A percentile compares a stretch with the other conserved stretches of the same genome.
phyloP scores from a whole-genome alignment of 768 basidiomycete genomes.

The Russula brevipes region DNA sequence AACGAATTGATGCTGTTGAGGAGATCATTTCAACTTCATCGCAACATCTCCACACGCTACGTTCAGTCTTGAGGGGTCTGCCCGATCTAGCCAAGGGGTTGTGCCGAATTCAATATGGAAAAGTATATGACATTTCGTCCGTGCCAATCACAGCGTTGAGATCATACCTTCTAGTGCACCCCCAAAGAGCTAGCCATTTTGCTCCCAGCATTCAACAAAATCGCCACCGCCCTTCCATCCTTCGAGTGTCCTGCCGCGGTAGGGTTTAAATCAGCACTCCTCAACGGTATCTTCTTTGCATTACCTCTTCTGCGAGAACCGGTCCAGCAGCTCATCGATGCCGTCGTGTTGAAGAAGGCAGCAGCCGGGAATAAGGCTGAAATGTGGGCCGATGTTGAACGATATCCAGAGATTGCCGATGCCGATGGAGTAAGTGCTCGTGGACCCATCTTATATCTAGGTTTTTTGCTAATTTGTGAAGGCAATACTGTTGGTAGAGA shows the following conservation, averaged over 20 bases:
- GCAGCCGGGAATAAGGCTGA: constrained; percentile 58
- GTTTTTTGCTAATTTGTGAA: constrained; percentile 29
- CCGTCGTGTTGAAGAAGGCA: constrained; percentile 59
- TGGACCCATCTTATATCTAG: background rate
- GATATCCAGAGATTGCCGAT: constrained; percentile 53
- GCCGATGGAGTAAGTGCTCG: constrained; percentile 45
- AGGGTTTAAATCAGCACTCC: constrained; percentile 57
- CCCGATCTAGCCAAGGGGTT: constrained; percentile 87
- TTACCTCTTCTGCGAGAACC: constrained; percentile 61
- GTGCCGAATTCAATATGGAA: constrained; percentile 85
- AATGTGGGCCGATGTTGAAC: constrained; percentile 59
- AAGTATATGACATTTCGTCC: constrained; percentile 44
- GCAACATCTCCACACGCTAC: constrained; percentile 59
- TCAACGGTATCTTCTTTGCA: constrained; percentile 65
- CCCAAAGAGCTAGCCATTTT: constrained; percentile 76
- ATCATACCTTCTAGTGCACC: constrained; percentile 49
- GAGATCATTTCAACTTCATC: constrained; percentile 67
- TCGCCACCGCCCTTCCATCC: constrained; percentile 58
- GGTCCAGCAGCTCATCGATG: constrained; percentile 47
- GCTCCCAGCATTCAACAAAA: constrained; percentile 67
- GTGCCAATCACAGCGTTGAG: background rate
- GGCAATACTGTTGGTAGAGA: constrained; percentile 63
- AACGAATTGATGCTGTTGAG: constrained; percentile 77
- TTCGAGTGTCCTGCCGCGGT: constrained; percentile 41
- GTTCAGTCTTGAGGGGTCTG: constrained; percentile 62